Evolutionary conservation across 257 asterid genomes (phyloP).

Genomic region (Solanum virginianum): DNA sequence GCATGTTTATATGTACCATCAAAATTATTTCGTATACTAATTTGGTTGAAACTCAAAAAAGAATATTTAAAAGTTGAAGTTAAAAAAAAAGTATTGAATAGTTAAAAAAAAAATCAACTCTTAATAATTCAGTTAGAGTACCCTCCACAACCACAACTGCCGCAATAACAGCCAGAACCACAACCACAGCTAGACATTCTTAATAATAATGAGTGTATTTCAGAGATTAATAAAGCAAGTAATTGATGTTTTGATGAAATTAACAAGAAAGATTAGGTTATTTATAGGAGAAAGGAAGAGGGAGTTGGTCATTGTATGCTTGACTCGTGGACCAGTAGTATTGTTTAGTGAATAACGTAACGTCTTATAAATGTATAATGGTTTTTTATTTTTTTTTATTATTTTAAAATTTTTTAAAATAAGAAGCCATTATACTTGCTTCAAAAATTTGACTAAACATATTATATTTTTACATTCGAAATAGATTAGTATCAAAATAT

Average conservation of each 20-base stretch:
- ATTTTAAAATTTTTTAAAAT: background rate
- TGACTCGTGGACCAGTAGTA: background rate
- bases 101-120: background rate
- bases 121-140: background rate
- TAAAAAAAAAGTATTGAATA: too few relatives aligned
- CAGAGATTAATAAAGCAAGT: background rate
- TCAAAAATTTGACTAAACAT: background rate
- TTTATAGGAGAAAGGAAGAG: background rate
- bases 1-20: background rate
- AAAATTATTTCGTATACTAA: background rate
- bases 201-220: background rate
- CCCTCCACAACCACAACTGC: conserved; percentile 15
- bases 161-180: conserved; percentile 34
- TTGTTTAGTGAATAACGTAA: background rate
- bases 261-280: background rate
- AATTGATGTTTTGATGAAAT: background rate
- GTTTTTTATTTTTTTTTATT: background rate
- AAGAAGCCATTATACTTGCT: background rate
- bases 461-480: background rate
- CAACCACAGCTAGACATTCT: conserved; percentile 1
- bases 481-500: too few relatives aligned
- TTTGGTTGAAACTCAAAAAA: background rate
- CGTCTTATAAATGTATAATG: background rate
- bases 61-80: background rate
- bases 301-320: background rate